These are phyloP conservation scores for Clavispora asparagi DNA, from an alignment of 805 yeast genomes.

Conservation along the genomic window DNA sequence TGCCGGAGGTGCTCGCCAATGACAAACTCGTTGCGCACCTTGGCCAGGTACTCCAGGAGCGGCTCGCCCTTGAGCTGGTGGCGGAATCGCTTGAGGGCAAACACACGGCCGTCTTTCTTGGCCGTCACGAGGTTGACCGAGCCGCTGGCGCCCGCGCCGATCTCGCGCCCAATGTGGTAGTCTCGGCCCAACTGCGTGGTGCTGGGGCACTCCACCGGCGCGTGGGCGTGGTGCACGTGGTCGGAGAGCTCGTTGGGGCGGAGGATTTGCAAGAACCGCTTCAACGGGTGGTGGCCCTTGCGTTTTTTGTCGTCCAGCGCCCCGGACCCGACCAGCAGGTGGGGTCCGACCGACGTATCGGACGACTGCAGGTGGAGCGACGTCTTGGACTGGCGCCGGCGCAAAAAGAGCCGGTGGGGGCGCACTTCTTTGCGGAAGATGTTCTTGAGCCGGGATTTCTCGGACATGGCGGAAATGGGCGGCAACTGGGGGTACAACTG, in stretches of 20 bases:
- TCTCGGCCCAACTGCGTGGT: conserved; percentile 36
- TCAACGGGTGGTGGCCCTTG: conserved; percentile 29
- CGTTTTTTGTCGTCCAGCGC: background rate
- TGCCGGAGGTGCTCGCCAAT: conserved; percentile 73
- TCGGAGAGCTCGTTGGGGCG: conserved; percentile 18
- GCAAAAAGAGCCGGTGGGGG: conserved; percentile 22
- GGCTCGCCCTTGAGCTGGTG: conserved; percentile 57
- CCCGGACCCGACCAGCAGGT: background rate
- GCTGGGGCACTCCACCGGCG: conserved; percentile 6
- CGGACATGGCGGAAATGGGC: background rate
- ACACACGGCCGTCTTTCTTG: conserved; percentile 51
- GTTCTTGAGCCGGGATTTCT: background rate
- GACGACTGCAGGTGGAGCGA: conserved; percentile 18
- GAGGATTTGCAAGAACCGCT: conserved; percentile 49
- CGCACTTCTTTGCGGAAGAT: conserved; percentile 1
- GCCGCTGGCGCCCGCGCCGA: conserved; percentile 95
- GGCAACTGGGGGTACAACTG: background rate
- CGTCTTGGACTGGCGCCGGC: conserved; percentile 17
- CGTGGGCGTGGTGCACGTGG: conserved; percentile 2
- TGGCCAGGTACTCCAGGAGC: conserved; percentile 64
- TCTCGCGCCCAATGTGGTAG: conserved; percentile 65
- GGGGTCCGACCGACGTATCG: background rate
- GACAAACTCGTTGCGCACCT: conserved; percentile 77
- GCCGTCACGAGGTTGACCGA: conserved; percentile 77
- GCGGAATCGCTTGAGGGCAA: conserved; percentile 86